Evolutionary conservation across 108 stramenopile genomes (phyloP).

Genomic region (Cyclostephanos tholiformis): DNA sequence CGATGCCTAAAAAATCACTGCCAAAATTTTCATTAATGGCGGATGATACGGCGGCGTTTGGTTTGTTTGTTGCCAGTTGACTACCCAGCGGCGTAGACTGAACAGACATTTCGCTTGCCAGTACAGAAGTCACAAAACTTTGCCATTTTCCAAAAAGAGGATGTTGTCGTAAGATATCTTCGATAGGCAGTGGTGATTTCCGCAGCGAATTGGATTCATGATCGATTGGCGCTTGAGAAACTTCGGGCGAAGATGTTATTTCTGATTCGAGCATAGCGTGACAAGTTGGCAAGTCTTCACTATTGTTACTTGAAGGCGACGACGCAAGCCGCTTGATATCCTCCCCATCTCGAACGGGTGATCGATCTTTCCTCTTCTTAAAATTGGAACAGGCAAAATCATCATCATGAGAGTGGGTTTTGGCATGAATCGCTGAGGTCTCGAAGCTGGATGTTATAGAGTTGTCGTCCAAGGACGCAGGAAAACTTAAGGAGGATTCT

Average conservation of each 20-base stretch:
- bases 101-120: slow-evolving; percentile 79
- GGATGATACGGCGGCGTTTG: slow-evolving; percentile 1
- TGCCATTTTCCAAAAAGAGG: slow-evolving; percentile 70
- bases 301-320: neutral
- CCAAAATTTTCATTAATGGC: slow-evolving; percentile 58
- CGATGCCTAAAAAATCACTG: slow-evolving; percentile 52
- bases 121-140: slow-evolving; percentile 66
- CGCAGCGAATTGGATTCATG: slow-evolving; percentile 7
- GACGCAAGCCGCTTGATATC: slow-evolving; percentile 1
- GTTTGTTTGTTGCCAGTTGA: slow-evolving; percentile 28
- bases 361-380: slow-evolving; percentile 21
- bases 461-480: neutral
- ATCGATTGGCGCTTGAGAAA: slow-evolving; percentile 17
- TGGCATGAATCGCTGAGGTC: neutral
- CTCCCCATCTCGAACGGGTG: slow-evolving; percentile 10
- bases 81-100: slow-evolving; percentile 89
- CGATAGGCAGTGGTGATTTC: slow-evolving; percentile 49
- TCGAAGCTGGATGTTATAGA: slow-evolving; percentile 3
- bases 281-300: slow-evolving; percentile 6
- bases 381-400: slow-evolving; percentile 5
- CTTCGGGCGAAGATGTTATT: slow-evolving; percentile 11
- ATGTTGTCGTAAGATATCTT: slow-evolving; percentile 39
- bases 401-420: neutral
- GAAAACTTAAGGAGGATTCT: neutral
- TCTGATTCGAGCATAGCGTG: slow-evolving; percentile 7